Percentiles rank a stretch among this genome's conserved stretches.
Evolutionary conservation across 2,329 filamentous ascomycete species (phyloP).

Genomic region (Rutstroemia sp.): DNA sequence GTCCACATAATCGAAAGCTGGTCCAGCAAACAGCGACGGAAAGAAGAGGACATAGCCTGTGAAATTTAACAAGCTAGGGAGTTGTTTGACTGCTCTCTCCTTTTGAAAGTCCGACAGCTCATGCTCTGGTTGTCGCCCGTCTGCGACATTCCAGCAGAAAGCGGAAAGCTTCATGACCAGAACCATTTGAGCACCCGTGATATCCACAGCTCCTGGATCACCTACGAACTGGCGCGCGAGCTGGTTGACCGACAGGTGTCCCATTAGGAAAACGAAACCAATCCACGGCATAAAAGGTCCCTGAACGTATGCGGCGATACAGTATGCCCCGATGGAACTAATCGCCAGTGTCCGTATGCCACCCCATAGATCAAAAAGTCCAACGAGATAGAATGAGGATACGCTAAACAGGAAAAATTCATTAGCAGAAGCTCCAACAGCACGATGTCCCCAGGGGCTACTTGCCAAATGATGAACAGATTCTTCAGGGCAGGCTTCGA

Average conservation of each 20-base stretch:
- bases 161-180: conserved; percentile 94
- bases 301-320: conserved; percentile 74
- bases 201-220: conserved; percentile 64
- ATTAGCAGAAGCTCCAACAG: conserved; percentile 5
- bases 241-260: conserved; percentile 87
- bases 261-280: conserved; percentile 89
- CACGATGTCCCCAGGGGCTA: conserved; percentile 8
- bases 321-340: conserved; percentile 72
- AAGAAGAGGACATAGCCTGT: conserved; percentile 93
- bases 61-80: conserved; percentile 76
- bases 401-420: conserved; percentile 41
- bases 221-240: conserved; percentile 69
- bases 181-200: conserved; percentile 97
- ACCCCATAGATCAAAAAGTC: conserved; percentile 86
- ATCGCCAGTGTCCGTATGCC: conserved; percentile 74
- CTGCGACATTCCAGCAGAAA: conserved; percentile 97
- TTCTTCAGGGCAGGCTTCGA: conserved; percentile 79
- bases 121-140: conserved; percentile 71
- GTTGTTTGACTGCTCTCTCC: conserved; percentile 64
- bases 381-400: conserved; percentile 84
- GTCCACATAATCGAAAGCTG: conserved; percentile 90
- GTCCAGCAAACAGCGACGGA: conserved; percentile 79
- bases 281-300: conserved; percentile 98
- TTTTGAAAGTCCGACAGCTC: conserved; percentile 84
- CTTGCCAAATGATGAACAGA: conserved; percentile 70